Conservation (phyloP, 2,329 filamentous ascomycete species). For the Lasiodiplodia hormozganensis region DNA sequence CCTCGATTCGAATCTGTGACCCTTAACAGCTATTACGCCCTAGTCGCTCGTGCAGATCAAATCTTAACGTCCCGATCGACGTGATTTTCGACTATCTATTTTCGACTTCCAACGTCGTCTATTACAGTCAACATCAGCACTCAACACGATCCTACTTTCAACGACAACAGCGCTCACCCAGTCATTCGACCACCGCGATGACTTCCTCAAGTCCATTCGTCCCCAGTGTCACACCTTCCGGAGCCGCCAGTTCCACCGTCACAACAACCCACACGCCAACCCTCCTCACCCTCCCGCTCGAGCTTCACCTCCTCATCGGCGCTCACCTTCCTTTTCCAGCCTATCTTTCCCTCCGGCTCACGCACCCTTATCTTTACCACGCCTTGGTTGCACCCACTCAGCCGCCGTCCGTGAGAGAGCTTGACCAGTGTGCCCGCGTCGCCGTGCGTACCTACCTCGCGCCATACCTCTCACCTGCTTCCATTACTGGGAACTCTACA, state of each 20-base stretch:
- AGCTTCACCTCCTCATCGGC: conserved; percentile 42
- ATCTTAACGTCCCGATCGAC: neutral
- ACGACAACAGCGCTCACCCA: neutral
- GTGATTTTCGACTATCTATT: neutral
- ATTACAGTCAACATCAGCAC: neutral
- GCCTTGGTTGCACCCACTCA: conserved; percentile 34
- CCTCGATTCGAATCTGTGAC: neutral
- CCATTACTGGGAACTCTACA: neutral
- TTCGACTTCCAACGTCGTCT: neutral
- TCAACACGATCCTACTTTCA: neutral
- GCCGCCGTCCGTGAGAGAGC: conserved; percentile 29
- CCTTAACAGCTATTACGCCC: neutral
- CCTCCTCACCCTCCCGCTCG: conserved; percentile 45
- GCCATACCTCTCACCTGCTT: conserved; percentile 15
- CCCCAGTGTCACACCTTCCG: neutral
- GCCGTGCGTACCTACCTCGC: conserved; percentile 40
- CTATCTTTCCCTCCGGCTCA: conserved; percentile 48
- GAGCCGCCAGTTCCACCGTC: conserved; percentile 42
- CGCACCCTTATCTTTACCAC: conserved; percentile 41
- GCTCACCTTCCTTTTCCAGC: conserved; percentile 46
- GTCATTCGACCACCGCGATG: neutral
- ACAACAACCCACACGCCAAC: conserved; percentile 67
- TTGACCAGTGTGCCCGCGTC: conserved; percentile 39
- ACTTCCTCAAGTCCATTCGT: neutral
- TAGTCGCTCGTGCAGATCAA: neutral